Base-by-base conservation (phyloP, 2,329 filamentous ascomycete species). In the Aspergillus fischeri region DNA sequence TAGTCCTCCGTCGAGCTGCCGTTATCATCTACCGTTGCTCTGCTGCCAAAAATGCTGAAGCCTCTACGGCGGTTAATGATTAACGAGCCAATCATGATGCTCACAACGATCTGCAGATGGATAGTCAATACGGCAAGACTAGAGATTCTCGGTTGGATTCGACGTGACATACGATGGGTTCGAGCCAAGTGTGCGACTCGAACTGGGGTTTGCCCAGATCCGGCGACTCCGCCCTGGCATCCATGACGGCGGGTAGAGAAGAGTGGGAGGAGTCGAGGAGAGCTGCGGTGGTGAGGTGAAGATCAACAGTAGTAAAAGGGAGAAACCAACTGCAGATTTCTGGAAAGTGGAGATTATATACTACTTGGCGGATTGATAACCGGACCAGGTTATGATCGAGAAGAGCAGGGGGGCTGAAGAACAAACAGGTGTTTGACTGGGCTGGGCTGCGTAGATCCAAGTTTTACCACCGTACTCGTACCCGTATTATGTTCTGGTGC, bases 11-110 rank as follows among this genome's bases (percentile, higher is more conserved):
- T 41, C 2, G 44, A 52, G 57, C 20, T 41, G 45, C 27, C 51
- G 53, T 28, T 47, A 42, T 49, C 54, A 28, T 44, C 52, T 44
- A 42, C 44, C 45, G 17, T 49, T 53, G 42, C 55, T 66, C 63
- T 60, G 11, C 58, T 55, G 50, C 67, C 65, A 44, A 79, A 73
- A 54, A 81, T 73, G 41, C 72, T 73, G 63, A 72, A 81, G 57
- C 76, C 73, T 57, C 73, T 73, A 58, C 75, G 73, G 24, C 80
- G 73, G 11, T 79, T 82, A 56, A 81, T 66, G 58, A 77, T 73
- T 73, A 82, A 77, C 28, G 78, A 79, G 25, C 71, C 72, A 60
- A 81, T 71, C 55, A 82, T 76, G 54, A 82, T 81, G 42, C 68
- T 73, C n/a, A 78, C 70, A 10, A 82, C 79, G 60, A 82, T 80